A percentile compares a stretch with the other conserved stretches of the same genome.
These are phyloP conservation scores for Wickerhamomyces sp. DNA, from an alignment of 1,139 yeast genomes.

Conservation along the genomic window DNA sequence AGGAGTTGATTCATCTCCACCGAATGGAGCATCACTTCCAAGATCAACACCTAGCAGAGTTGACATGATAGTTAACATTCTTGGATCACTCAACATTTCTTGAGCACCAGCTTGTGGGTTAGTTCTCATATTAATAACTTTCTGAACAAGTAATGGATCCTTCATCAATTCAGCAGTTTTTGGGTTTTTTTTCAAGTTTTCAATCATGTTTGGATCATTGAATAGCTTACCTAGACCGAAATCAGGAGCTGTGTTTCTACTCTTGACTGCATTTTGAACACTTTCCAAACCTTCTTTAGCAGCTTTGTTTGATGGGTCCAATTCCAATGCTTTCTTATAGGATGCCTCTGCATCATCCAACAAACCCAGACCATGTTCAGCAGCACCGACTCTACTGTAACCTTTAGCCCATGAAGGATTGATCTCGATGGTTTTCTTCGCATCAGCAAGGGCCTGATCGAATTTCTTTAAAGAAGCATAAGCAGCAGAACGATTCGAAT, in stretches of 20 bases:
- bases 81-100: slow-evolving; percentile 69
- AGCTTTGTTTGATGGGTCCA: slow-evolving; percentile 80
- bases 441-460: slow-evolving; percentile 73
- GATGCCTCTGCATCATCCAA: slow-evolving; percentile 63
- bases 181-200: slow-evolving; percentile 76
- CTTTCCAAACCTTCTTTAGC: slow-evolving; percentile 78
- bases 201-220: slow-evolving; percentile 73
- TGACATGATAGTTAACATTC: slow-evolving; percentile 86
- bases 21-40: slow-evolving; percentile 35
- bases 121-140: slow-evolving; percentile 57
- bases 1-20: slow-evolving; percentile 1
- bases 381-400: slow-evolving; percentile 90
- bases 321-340: slow-evolving; percentile 75
- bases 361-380: slow-evolving; percentile 79
- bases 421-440: slow-evolving; percentile 72
- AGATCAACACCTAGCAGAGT: slow-evolving; percentile 80
- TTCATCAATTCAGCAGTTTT: slow-evolving; percentile 83
- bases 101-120: slow-evolving; percentile 71
- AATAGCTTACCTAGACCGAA: slow-evolving; percentile 76
- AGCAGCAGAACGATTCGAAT: slow-evolving; percentile 91
- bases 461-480: slow-evolving; percentile 78
- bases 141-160: slow-evolving; percentile 78
- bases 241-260: slow-evolving; percentile 45
- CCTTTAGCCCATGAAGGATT: slow-evolving; percentile 93
- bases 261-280: slow-evolving; percentile 40